Percentiles rank a stretch among this genome's conserved stretches.
phyloP scores from a whole-genome alignment of 176 grass and related monocot genomes.

The Elaeis guineensis region DNA sequence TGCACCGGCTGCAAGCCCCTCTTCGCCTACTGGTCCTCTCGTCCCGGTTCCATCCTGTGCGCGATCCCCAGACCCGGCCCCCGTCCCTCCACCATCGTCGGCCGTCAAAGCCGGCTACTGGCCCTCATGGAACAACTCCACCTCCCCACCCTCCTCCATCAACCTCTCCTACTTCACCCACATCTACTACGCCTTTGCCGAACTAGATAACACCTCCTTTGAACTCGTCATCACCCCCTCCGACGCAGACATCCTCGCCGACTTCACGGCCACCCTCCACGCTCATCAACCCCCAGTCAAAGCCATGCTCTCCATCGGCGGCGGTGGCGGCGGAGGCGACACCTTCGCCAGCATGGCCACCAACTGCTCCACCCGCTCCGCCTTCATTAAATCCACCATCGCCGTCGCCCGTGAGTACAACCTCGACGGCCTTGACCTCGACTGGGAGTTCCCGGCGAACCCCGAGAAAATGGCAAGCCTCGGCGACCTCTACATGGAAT shows the following conservation, averaged over 20 bases:
- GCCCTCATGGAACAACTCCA: background rate
- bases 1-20: too few species aligned
- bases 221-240: background rate
- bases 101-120: slow-evolving; percentile 11
- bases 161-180: slow-evolving; percentile 8
- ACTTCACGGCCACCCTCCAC: background rate
- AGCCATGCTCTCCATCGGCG: slow-evolving; percentile 1
- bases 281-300: background rate
- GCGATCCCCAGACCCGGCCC: too few species aligned
- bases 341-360: slow-evolving; percentile 9
- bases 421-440: slow-evolving; percentile 14
- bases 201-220: background rate
- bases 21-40: too few species aligned
- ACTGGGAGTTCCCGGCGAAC: slow-evolving; percentile 5
- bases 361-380: background rate
- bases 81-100: background rate
- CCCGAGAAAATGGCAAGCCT: slow-evolving; percentile 2
- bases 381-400: slow-evolving; percentile 18
- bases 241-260: background rate
- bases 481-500: background rate
- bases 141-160: slow-evolving; percentile 3
- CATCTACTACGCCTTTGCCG: slow-evolving; percentile 5
- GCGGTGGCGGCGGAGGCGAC: slow-evolving; percentile 7
- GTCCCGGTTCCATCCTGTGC: too few species aligned
- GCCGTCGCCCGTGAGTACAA: background rate